A percentile compares a stretch with the other conserved stretches of the same genome.
Evolutionary conservation across 2,329 filamentous ascomycete species (phyloP).

Genomic region (Talaromyces sp.): DNA sequence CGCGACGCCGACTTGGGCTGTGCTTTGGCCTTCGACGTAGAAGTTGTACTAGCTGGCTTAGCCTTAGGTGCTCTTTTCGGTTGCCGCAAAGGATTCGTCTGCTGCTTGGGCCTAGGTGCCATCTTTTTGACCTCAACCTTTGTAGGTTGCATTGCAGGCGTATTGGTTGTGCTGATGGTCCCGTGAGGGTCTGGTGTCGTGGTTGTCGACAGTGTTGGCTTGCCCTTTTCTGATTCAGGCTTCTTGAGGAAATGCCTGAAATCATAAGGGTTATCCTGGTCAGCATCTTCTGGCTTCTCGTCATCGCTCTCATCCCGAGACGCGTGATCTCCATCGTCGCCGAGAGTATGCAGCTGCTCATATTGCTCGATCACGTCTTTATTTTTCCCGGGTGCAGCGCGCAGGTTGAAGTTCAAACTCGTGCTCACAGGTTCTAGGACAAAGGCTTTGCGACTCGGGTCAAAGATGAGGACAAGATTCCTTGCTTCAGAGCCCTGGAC

Average conservation of each 20-base stretch:
- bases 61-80: conserved; percentile 18
- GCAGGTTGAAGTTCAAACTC: conserved; percentile 84
- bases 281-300: conserved; percentile 37
- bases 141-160: conserved; percentile 32
- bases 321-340: conserved; percentile 32
- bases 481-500: conserved; percentile 29
- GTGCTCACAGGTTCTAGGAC: conserved; percentile 77
- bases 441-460: conserved; percentile 68
- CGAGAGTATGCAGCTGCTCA: conserved; percentile 55
- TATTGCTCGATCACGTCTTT: conserved; percentile 64
- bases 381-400: conserved; percentile 64
- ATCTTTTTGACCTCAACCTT: conserved; percentile 28
- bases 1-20: conserved; percentile 27
- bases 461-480: conserved; percentile 63
- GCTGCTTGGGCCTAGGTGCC: conserved; percentile 22
- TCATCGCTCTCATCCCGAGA: conserved; percentile 31
- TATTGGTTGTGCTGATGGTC: conserved; percentile 31
- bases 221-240: conserved; percentile 33
- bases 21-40: conserved; percentile 16
- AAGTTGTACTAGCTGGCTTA: neutral
- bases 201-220: conserved; percentile 27
- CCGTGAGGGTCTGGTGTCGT: conserved; percentile 35
- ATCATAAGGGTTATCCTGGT: conserved; percentile 48
- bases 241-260: conserved; percentile 49
- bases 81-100: conserved; percentile 16